Conservation (phyloP, 129 eudicot genomes). For the Heracleum sosnowskyi region DNA sequence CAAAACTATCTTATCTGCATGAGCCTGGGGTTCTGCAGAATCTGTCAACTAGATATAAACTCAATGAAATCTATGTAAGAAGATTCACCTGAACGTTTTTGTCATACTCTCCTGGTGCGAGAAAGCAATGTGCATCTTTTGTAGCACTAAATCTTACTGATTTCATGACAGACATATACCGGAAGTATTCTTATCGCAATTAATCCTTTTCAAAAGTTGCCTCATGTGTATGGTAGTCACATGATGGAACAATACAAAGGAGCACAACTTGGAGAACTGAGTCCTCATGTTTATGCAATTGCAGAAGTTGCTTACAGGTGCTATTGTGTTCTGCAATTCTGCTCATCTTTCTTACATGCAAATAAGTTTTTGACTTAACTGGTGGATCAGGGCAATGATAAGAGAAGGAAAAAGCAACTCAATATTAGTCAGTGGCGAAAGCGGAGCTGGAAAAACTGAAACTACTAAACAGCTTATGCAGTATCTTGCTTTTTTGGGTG, state of each 20-base stretch:
- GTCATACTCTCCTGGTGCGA: neutral
- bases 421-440: slow-evolving; percentile 94
- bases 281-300: slow-evolving; percentile 96
- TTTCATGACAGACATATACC: slow-evolving; percentile 68
- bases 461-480: slow-evolving; percentile 87
- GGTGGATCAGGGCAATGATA: slow-evolving; percentile 61
- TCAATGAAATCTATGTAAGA: slow-evolving; percentile 76
- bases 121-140: neutral
- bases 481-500: slow-evolving; percentile 93
- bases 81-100: neutral
- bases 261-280: slow-evolving; percentile 62
- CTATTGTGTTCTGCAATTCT: neutral
- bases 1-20: slow-evolving; percentile 82
- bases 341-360: neutral
- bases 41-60: slow-evolving; percentile 53
- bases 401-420: slow-evolving; percentile 75
- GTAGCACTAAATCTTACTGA: slow-evolving; percentile 1
- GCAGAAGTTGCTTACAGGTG: slow-evolving; percentile 90
- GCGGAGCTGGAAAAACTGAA: slow-evolving; percentile 98
- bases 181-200: slow-evolving; percentile 92
- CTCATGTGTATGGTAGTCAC: slow-evolving; percentile 53
- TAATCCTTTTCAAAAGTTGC: slow-evolving; percentile 79
- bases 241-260: slow-evolving; percentile 79
- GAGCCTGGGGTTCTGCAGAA: slow-evolving; percentile 88
- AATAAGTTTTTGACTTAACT: neutral